Evolutionary conservation across 2,329 filamentous ascomycete species (phyloP).

Genomic region (Aspergillus arachidicola): DNA sequence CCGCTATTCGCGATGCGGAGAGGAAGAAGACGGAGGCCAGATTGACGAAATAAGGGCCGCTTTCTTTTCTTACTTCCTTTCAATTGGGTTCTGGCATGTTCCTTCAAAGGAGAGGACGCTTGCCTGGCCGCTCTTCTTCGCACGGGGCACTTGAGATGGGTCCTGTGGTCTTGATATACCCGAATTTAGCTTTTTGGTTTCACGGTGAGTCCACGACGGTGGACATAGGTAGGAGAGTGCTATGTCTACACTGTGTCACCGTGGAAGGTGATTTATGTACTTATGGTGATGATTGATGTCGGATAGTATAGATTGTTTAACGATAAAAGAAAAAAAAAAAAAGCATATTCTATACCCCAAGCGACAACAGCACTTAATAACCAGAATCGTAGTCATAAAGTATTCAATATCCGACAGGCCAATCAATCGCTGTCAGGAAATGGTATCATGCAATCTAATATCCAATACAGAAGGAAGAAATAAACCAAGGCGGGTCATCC

Average conservation of each 20-base stretch:
- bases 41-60: conserved; percentile 45
- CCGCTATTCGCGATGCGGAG: conserved; percentile 66
- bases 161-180: conserved; percentile 10
- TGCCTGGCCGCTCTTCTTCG: not conserved
- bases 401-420: conserved; percentile 3
- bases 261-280: not conserved
- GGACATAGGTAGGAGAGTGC: not conserved
- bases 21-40: conserved; percentile 73
- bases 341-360: conserved; percentile 2
- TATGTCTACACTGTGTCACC: not conserved
- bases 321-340: not conserved
- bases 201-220: not conserved
- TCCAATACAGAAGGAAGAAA: conserved; percentile 22
- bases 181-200: conserved; percentile 1
- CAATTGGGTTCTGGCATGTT: conserved; percentile 3
- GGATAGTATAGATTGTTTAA: not conserved
- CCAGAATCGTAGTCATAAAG: conserved; percentile 3
- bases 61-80: not conserved
- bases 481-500: conserved; percentile 7
- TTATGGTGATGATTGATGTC: conserved; percentile 2
- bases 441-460: conserved; percentile 29
- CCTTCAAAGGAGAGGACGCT: not conserved
- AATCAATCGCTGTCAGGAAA: conserved; percentile 11
- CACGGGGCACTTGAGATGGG: not conserved
- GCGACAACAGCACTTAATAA: not conserved